These are phyloP conservation scores for Aquanectria penicillioides DNA, from an alignment of 2,329 filamentous ascomycete species.

Conservation along the genomic window DNA sequence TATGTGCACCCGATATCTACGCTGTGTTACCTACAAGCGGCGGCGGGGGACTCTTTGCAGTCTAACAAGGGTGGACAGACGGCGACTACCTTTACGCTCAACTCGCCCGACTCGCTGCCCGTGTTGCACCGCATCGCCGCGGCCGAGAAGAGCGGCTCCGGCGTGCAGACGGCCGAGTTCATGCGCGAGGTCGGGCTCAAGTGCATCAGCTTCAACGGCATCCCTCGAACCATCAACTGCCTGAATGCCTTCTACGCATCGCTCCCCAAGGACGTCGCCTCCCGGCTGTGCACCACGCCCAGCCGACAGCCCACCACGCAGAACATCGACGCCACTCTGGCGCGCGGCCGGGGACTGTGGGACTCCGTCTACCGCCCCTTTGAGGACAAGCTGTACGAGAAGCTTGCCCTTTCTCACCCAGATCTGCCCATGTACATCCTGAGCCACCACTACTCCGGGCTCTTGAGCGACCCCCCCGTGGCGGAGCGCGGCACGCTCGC, in stretches of 20 bases:
- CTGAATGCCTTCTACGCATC: slow-evolving; percentile 75
- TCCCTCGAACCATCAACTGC: slow-evolving; percentile 85
- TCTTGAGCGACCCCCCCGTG: slow-evolving; percentile 74
- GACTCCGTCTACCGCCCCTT: slow-evolving; percentile 81
- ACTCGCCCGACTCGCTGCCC: slow-evolving; percentile 80
- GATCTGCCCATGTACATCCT: slow-evolving; percentile 86
- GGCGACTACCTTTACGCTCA: slow-evolving; percentile 86
- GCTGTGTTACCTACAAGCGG: not conserved
- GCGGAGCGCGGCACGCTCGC: slow-evolving; percentile 54
- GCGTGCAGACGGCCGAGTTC: slow-evolving; percentile 69
- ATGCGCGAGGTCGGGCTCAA: slow-evolving; percentile 81
- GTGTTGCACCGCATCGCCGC: slow-evolving; percentile 66
- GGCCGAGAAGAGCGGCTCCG: slow-evolving; percentile 28
- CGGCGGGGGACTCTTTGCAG: too few relatives aligned
- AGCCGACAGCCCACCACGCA: slow-evolving; percentile 62
- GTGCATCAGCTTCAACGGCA: slow-evolving; percentile 83
- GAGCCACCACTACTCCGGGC: slow-evolving; percentile 75
- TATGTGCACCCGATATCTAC: slow-evolving; percentile 48
- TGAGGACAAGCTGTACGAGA: slow-evolving; percentile 74
- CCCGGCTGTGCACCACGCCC: slow-evolving; percentile 63
- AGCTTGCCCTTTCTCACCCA: slow-evolving; percentile 79
- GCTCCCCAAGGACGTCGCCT: slow-evolving; percentile 66
- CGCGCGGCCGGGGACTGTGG: slow-evolving; percentile 75
- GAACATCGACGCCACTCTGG: slow-evolving; percentile 64
- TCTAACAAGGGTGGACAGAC: slow-evolving; percentile 59